These are phyloP conservation scores for Aaosphaeria pasadenensis DNA, from an alignment of 2,329 filamentous ascomycete species.

Conservation along the genomic window DNA sequence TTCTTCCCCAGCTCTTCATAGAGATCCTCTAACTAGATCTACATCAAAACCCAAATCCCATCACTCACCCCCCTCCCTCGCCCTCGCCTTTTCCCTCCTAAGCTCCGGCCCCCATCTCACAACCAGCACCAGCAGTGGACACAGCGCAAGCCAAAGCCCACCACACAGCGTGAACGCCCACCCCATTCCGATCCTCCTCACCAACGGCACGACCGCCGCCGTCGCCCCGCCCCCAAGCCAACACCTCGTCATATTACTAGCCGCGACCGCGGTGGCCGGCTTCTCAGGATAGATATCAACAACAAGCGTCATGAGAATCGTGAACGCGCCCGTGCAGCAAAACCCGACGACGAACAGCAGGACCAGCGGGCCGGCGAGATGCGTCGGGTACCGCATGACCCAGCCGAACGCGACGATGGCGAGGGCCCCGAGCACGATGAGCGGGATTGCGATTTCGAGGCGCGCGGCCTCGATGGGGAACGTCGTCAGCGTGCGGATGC, in stretches of 20 bases:
- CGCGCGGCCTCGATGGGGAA: constrained; percentile 48
- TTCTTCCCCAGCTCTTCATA: too few relatives aligned
- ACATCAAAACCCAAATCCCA: not conserved
- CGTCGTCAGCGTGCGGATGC: constrained; percentile 45
- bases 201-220: constrained; percentile 5
- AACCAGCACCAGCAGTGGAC: constrained; percentile 1
- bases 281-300: constrained; percentile 33
- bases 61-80: not conserved
- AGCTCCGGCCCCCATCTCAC: constrained; percentile 5
- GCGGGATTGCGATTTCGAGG: constrained; percentile 30
- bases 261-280: constrained; percentile 31
- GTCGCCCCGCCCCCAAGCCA: constrained; percentile 6
- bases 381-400: constrained; percentile 21
- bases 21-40: not conserved
- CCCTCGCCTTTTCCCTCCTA: constrained; percentile 6
- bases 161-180: constrained; percentile 7
- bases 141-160: not conserved
- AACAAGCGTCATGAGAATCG: constrained; percentile 38
- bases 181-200: constrained; percentile 3
- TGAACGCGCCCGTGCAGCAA: constrained; percentile 49
- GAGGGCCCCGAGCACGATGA: constrained; percentile 14
- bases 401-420: constrained; percentile 34
- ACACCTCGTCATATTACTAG: constrained; percentile 10
- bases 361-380: constrained; percentile 32
- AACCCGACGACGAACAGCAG: constrained; percentile 51